A percentile compares a stretch with the other conserved stretches of the same genome.
These are phyloP conservation scores for Beauveria rudraprayagi DNA, from an alignment of 2,329 filamentous ascomycete species.

Conservation along the genomic window DNA sequence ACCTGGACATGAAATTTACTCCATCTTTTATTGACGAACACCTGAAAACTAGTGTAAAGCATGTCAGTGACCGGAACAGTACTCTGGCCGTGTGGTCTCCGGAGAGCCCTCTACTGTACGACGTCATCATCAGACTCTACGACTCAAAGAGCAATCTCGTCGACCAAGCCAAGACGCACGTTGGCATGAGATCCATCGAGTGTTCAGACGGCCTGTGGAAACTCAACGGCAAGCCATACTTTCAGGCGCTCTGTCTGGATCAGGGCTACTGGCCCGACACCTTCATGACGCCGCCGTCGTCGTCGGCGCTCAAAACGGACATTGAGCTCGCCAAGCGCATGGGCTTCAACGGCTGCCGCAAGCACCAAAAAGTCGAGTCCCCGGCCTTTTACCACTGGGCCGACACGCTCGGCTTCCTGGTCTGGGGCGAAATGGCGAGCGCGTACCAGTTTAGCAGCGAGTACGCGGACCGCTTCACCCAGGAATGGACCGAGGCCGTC, in stretches of 20 bases:
- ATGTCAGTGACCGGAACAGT: too few relatives aligned
- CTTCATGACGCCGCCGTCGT: conserved; percentile 48
- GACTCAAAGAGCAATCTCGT: too few relatives aligned
- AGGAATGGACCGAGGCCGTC: conserved; percentile 57
- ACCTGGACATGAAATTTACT: too few relatives aligned
- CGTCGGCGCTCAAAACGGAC: conserved; percentile 38
- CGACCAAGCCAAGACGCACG: conserved; percentile 34
- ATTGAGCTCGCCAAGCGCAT: conserved; percentile 50
- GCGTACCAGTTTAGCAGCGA: conserved; percentile 35
- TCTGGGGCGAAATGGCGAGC: conserved; percentile 59
- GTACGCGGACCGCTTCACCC: conserved; percentile 52
- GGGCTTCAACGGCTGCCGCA: conserved; percentile 58
- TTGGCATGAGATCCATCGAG: conserved; percentile 51
- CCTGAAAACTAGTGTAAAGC: too few relatives aligned
- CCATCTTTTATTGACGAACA: too few relatives aligned
- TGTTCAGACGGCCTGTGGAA: conserved; percentile 55
- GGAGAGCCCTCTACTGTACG: too few relatives aligned
- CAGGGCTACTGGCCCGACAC: conserved; percentile 58
- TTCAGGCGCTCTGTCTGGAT: conserved; percentile 52
- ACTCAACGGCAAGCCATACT: conserved; percentile 50
- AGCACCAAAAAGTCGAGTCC: conserved; percentile 58
- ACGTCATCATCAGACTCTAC: too few relatives aligned
- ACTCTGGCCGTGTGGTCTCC: too few relatives aligned
- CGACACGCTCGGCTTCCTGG: conserved; percentile 51
- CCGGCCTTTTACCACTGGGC: conserved; percentile 54